Conservation (phyloP, 129 eudicot species). For the Gnaphalium uliginosum region DNA sequence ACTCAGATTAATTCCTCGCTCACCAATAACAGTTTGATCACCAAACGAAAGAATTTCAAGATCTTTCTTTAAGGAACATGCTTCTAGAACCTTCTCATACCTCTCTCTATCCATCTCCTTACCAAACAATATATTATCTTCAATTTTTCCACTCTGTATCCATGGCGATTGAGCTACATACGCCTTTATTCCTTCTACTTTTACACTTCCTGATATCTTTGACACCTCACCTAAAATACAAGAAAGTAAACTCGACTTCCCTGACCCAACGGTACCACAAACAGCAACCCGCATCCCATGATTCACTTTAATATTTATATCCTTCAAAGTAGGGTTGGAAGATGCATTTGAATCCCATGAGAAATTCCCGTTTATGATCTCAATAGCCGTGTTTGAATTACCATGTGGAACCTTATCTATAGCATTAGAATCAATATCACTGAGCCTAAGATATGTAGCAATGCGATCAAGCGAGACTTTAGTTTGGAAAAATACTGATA, state of each 20-base stretch:
- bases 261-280: conserved; percentile 51
- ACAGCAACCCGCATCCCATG: conserved; percentile 43
- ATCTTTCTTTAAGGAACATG: conserved; percentile 47
- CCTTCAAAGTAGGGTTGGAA: conserved; percentile 32
- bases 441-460: conserved; percentile 66
- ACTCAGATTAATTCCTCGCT: conserved; percentile 45
- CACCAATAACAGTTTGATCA: conserved; percentile 45
- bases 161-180: conserved; percentile 61
- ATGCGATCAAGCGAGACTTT: conserved; percentile 92
- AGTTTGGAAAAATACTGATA: conserved; percentile 78
- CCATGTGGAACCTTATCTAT: conserved; percentile 57
- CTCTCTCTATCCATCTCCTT: conserved; percentile 39
- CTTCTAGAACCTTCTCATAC: conserved; percentile 40
- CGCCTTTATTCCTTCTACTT: conserved; percentile 43
- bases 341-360: conserved; percentile 38
- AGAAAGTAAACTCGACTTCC: conserved; percentile 46
- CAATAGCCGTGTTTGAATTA: conserved; percentile 48
- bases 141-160: conserved; percentile 52
- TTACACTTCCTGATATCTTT: conserved; percentile 35
- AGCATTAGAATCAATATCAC: conserved; percentile 53
- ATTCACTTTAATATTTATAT: conserved; percentile 31
- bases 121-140: conserved; percentile 55
- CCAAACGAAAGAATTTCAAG: conserved; percentile 43
- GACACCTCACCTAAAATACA: conserved; percentile 49
- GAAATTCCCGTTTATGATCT: conserved; percentile 54